Conservation (phyloP, 2,329 filamentous ascomycete genomes). For the Cladosporium cucumerinum region DNA sequence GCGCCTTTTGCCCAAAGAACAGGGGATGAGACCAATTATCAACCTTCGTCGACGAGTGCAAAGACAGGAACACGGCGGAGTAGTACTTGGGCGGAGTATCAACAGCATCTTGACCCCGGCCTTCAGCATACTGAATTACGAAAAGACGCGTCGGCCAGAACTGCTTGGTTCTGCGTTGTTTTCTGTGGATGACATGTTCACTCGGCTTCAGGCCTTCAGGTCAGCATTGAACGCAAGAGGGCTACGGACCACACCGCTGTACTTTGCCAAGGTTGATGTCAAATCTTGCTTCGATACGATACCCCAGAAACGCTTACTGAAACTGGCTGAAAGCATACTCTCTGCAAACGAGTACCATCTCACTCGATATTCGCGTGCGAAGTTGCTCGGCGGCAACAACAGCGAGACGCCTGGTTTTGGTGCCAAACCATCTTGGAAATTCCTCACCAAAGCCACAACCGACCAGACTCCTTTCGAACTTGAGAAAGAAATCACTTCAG, state of each 20-base stretch:
- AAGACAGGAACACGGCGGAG: constrained; percentile 51
- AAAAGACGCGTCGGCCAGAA: constrained; percentile 56
- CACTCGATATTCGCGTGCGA: constrained; percentile 71
- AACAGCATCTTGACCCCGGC: constrained; percentile 70
- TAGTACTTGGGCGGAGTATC: constrained; percentile 60
- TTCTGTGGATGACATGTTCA: constrained; percentile 76
- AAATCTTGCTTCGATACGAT: constrained; percentile 93
- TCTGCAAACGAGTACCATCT: constrained; percentile 64
- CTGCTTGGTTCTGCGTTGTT: constrained; percentile 76
- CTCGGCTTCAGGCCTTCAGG: constrained; percentile 68
- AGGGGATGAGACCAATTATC: constrained; percentile 76
- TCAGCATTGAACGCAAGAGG: constrained; percentile 40
- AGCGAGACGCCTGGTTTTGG: constrained; percentile 34
- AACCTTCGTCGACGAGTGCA: constrained; percentile 70
- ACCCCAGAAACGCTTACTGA: constrained; percentile 71
- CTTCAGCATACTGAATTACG: constrained; percentile 72
- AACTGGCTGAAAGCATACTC: constrained; percentile 59
- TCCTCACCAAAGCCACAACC: constrained; percentile 39
- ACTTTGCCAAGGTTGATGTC: constrained; percentile 91
- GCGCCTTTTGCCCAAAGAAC: constrained; percentile 76
- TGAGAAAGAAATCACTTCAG: constrained; percentile 17
- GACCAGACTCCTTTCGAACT: constrained; percentile 25
- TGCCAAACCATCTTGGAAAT: constrained; percentile 38
- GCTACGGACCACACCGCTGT: constrained; percentile 51
- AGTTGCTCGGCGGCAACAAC: constrained; percentile 42